Evolutionary conservation across 1,284 basidiomycete genomes (phyloP).

Genomic region (Ceratobasidium sp.): DNA sequence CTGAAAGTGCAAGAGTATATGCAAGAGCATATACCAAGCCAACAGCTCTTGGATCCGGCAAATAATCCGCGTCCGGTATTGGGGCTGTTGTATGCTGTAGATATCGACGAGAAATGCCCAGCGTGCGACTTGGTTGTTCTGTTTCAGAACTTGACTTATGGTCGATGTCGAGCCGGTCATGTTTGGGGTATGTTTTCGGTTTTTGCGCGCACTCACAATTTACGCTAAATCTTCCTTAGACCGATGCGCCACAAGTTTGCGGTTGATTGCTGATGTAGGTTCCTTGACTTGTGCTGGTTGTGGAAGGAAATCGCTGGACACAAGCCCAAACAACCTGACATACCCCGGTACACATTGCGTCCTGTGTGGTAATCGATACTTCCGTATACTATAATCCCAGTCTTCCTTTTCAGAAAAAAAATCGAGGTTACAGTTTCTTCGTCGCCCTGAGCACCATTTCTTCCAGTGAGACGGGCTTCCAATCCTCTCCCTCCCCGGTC

Average conservation of each 20-base stretch:
- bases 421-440: constrained; percentile 46
- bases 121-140: constrained; percentile 20
- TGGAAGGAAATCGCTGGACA: constrained; percentile 35
- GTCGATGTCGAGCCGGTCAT: constrained; percentile 33
- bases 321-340: constrained; percentile 8
- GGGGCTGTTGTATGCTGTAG: background rate
- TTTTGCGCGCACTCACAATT: no score
- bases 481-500: constrained; percentile 72
- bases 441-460: constrained; percentile 76
- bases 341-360: constrained; percentile 37
- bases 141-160: constrained; percentile 34
- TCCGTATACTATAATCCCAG: constrained; percentile 24
- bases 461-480: constrained; percentile 73
- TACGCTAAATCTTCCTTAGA: constrained; percentile 15
- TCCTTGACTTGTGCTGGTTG: constrained; percentile 39
- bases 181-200: constrained; percentile 26
- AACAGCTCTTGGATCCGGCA: background rate
- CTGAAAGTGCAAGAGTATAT: constrained; percentile 1
- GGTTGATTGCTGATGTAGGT: constrained; percentile 24
- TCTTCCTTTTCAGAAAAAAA: constrained; percentile 5
- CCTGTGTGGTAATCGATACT: constrained; percentile 38
- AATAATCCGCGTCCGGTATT: background rate
- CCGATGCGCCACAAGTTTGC: constrained; percentile 41
- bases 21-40: background rate
- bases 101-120: constrained; percentile 35